A percentile compares a stretch with the other conserved stretches of the same genome.
phyloP scores from a whole-genome alignment of 176 grass and related monocot species.

The Elaeis guineensis region DNA sequence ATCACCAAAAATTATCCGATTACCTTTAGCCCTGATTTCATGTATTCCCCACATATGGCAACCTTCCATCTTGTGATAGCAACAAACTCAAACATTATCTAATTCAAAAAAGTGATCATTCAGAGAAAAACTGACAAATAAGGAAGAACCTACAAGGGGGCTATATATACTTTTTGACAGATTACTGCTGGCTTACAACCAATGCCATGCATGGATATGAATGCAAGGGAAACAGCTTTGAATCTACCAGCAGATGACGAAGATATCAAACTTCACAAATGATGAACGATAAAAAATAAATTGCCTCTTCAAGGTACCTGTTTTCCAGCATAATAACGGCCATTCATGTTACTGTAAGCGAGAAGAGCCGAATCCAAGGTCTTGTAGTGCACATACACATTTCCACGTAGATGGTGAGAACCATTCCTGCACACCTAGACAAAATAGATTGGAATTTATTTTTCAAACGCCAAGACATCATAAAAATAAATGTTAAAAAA shows the following conservation, averaged over 20 bases:
- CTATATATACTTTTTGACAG: no score
- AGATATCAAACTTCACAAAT: conserved; percentile 4
- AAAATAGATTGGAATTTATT: conserved; percentile 28
- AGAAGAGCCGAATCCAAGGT: conserved; percentile 84
- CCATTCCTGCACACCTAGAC: conserved; percentile 88
- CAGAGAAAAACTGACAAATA: conserved; percentile 1
- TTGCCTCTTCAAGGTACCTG: conserved; percentile 37
- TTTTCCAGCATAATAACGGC: conserved; percentile 88
- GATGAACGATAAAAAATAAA: not conserved
- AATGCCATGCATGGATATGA: no score
- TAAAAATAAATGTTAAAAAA: no score
- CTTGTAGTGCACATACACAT: conserved; percentile 88
- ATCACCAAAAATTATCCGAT: no score
- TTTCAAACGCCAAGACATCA: no score
- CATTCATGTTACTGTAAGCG: conserved; percentile 82
- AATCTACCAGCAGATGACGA: not conserved
- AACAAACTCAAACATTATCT: conserved; percentile 88
- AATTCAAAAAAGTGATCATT: conserved; percentile 8
- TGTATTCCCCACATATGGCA: conserved; percentile 95
- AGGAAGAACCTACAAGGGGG: not conserved
- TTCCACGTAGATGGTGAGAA: conserved; percentile 89
- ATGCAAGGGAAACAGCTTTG: not conserved
- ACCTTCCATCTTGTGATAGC: conserved; percentile 85
- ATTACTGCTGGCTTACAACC: no score
- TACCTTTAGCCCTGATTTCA: conserved; percentile 96